A percentile compares a stretch with the other conserved stretches of the same genome.
Conservation (phyloP, 352 stramenopile genomes). For the Globisporangium camurandrum region DNA sequence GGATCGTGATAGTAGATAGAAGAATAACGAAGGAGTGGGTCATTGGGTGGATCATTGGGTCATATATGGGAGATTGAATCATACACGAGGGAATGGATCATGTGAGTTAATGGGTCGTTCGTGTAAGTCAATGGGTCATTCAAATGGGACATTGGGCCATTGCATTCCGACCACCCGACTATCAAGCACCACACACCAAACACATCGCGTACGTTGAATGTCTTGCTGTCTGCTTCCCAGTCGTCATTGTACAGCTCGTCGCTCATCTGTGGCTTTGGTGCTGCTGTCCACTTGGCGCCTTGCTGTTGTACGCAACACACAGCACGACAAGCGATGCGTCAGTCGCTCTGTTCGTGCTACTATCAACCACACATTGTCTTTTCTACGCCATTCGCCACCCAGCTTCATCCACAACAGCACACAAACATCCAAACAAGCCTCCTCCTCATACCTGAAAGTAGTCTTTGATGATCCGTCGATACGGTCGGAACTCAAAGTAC, state of each 20-base stretch:
- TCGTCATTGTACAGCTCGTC: slow-evolving; percentile 86
- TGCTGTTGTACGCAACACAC: slow-evolving; percentile 17
- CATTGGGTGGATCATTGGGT: not conserved
- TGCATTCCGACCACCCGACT: too few species aligned
- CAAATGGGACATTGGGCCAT: too few species aligned
- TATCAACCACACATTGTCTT: too few species aligned
- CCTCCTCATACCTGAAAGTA: slow-evolving; percentile 84
- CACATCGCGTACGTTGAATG: slow-evolving; percentile 54
- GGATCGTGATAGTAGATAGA: slow-evolving; percentile 1
- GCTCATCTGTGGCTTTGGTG: slow-evolving; percentile 87
- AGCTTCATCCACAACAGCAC: not conserved
- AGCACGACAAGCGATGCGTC: not conserved
- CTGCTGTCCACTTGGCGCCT: slow-evolving; percentile 84
- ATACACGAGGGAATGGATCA: too few species aligned
- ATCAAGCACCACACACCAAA: too few species aligned
- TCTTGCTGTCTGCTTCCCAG: slow-evolving; percentile 67
- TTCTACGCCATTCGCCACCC: not conserved
- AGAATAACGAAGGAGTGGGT: not conserved
- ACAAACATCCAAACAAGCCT: too few species aligned
- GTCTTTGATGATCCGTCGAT: slow-evolving; percentile 85
- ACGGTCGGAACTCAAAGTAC: slow-evolving; percentile 88
- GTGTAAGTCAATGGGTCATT: too few species aligned
- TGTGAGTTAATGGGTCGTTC: too few species aligned
- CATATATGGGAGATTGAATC: not conserved
- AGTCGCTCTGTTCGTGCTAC: too few species aligned